These are phyloP conservation scores for Dorcoceras hygrometricum DNA, from an alignment of 257 asterid genomes.

Conservation along the genomic window DNA sequence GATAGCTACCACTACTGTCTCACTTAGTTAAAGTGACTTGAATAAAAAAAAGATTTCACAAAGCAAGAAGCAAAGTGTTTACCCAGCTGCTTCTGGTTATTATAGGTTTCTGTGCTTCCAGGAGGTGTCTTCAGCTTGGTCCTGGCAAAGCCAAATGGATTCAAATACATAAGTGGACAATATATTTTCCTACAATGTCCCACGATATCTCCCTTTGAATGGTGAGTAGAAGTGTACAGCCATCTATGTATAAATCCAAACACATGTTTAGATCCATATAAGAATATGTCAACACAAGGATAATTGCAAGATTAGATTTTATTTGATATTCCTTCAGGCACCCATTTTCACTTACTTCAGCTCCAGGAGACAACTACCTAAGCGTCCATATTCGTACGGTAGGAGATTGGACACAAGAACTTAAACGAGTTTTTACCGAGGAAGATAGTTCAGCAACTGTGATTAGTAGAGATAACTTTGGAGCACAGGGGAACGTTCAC, in stretches of 20 bases:
- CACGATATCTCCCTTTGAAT: conserved; percentile 76
- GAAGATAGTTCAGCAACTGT: conserved; percentile 25
- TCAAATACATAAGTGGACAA: conserved; percentile 86
- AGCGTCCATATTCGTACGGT: conserved; percentile 87
- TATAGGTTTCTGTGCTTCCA: conserved; percentile 87
- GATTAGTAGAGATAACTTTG: conserved; percentile 11
- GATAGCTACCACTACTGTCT: not conserved
- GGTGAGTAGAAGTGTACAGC: conserved; percentile 39
- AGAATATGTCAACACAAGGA: not conserved
- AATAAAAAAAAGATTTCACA: too few relatives aligned
- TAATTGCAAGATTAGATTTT: not conserved
- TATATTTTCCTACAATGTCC: conserved; percentile 84
- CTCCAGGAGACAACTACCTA: conserved; percentile 82
- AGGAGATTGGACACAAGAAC: conserved; percentile 63
- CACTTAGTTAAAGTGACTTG: not conserved
- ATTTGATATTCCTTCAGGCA: conserved; percentile 52
- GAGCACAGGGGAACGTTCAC: conserved; percentile 32
- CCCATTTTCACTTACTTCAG: conserved; percentile 96
- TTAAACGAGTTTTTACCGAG: conserved; percentile 71
- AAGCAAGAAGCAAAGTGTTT: not conserved
- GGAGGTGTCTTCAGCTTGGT: conserved; percentile 89
- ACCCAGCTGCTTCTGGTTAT: conserved; percentile 23
- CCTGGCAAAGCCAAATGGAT: conserved; percentile 82
- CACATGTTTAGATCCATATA: not conserved
- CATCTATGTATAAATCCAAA: not conserved